Evolutionary conservation across 2,329 filamentous ascomycete genomes (phyloP).

Genomic region (Amylocarpus encephaloides): DNA sequence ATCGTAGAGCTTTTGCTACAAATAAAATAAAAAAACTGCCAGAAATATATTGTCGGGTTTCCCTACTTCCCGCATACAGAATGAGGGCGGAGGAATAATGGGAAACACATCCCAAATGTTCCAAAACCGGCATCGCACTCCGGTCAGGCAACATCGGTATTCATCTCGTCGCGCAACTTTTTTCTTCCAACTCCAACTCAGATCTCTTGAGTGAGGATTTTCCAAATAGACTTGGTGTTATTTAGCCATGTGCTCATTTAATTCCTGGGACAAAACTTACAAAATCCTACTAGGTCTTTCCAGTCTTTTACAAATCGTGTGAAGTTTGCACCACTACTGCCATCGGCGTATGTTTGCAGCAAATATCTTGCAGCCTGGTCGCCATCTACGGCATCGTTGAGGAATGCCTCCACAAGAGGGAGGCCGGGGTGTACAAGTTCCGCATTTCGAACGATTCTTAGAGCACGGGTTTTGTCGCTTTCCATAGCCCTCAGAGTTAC

Average conservation of each 20-base stretch:
- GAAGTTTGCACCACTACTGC: background rate
- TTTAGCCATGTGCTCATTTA: slow-evolving; percentile 1
- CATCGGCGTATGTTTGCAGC: slow-evolving; percentile 7
- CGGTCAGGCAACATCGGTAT: slow-evolving; percentile 7
- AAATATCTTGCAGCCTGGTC: slow-evolving; percentile 9
- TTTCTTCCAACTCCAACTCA: background rate
- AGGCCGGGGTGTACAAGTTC: slow-evolving; percentile 3
- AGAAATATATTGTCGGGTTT: background rate
- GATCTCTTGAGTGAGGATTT: slow-evolving; percentile 2
- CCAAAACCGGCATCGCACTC: slow-evolving; percentile 4
- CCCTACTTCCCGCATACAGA: slow-evolving; percentile 9
- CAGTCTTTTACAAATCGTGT: slow-evolving; percentile 9
- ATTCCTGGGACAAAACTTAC: slow-evolving; percentile 4
- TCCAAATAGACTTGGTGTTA: slow-evolving; percentile 3
- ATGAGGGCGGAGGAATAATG: slow-evolving; percentile 9
- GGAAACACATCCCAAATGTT: slow-evolving; percentile 6
- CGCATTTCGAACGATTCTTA: background rate
- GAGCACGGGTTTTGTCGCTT: background rate
- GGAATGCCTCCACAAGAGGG: slow-evolving; percentile 10
- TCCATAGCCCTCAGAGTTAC: slow-evolving; percentile 2
- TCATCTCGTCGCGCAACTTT: slow-evolving; percentile 7
- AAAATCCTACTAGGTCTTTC: slow-evolving; percentile 8
- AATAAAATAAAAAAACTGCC: slow-evolving; percentile 2
- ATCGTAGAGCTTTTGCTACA: slow-evolving; percentile 7
- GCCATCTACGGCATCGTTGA: slow-evolving; percentile 10